Percentiles rank a stretch among this genome's conserved stretches.
Conservation (phyloP, 2,329 filamentous ascomycete genomes). For the Stagonosporopsis cucurbitacearum region DNA sequence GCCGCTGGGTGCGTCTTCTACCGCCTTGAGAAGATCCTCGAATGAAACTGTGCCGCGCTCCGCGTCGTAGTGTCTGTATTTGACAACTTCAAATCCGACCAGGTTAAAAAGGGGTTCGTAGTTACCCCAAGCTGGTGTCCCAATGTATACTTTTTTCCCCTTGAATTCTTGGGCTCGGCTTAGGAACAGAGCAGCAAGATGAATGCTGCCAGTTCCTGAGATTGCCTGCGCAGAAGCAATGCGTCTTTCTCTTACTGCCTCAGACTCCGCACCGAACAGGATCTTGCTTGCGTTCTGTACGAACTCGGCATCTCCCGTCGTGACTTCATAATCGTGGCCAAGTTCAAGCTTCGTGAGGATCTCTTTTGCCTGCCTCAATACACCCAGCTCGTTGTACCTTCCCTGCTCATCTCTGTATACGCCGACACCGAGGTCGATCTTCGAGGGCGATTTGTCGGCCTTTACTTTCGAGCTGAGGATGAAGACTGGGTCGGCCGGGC, state of each 20-base stretch:
- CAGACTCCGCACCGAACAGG: constrained; percentile 38
- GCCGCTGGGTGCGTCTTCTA: constrained; percentile 30
- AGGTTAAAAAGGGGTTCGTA: constrained; percentile 42
- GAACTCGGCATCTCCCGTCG: constrained; percentile 43
- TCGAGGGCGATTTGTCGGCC: constrained; percentile 35
- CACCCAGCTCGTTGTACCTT: constrained; percentile 41
- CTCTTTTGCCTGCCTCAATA: constrained; percentile 26
- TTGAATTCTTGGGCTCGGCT: constrained; percentile 28
- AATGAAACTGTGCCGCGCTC: constrained; percentile 36
- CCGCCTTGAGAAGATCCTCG: constrained; percentile 27
- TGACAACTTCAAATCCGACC: constrained; percentile 36
- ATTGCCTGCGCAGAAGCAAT: constrained; percentile 50
- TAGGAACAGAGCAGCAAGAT: constrained; percentile 46
- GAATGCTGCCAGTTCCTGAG: constrained; percentile 49
- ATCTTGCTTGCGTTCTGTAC: constrained; percentile 38
- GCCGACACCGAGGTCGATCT: constrained; percentile 49
- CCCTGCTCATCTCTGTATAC: constrained; percentile 48
- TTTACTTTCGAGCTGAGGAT: constrained; percentile 43
- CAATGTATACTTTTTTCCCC: constrained; percentile 38
- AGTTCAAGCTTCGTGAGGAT: constrained; percentile 20
- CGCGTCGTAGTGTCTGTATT: constrained; percentile 43
- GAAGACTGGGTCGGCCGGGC: constrained; percentile 44
- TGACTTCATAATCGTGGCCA: constrained; percentile 42
- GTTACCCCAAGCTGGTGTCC: constrained; percentile 47
- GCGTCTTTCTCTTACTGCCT: constrained; percentile 17